Evolutionary conservation across 345 rosid genomes (phyloP), one percentile per base, ranked within the genome.

Genomic region (Eutrema yunnanense): DNA sequence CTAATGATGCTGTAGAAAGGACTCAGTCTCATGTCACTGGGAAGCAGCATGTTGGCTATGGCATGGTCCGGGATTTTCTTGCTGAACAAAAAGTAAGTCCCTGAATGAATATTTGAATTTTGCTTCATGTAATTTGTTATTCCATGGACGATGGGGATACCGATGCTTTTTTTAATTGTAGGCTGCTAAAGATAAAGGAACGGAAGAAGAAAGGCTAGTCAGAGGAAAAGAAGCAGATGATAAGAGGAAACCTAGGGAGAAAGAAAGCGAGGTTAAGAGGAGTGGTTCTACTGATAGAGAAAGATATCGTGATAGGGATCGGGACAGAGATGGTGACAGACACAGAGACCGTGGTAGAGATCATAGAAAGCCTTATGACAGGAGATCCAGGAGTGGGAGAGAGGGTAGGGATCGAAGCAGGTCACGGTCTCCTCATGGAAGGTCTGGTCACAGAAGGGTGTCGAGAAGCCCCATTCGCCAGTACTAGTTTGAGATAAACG

Each of bases 1-100:
- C 99, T 63, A 96, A 90, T 82, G 99, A 96, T 71, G 99, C 94
- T 60, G 86, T 82, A 37, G 98, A 96, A 82, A 92, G 99, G 80
- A 90, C 97, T 61, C 97, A 92, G 75, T 96, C 99, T 80, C 98
- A 96, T 79, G 84, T 96, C 79, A 80, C 83, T 0, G 98, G 99
- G 74, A 96, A 96, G 86, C 99, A 96, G 72, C 99, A 96, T 81
- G 83, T 96, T 66, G 99, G 99, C 53, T 96, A 88, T 68, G 97
- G 99, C 73, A 59, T 95, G 98, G 99, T 92, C 69, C 88, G 99
- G 5, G 97, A 95, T 72, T 95, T 90, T 73, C 86, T 95, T 30
- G 36, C 84, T 11, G 97, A 90, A 75, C 82, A 78, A 82, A 95
- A 88, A 80, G 98, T 95, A 74, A 51, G 81, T 69, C 34, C 57